Base-by-base conservation (phyloP, 2,329 filamentous ascomycete genomes). In the Ophiostoma ips region DNA sequence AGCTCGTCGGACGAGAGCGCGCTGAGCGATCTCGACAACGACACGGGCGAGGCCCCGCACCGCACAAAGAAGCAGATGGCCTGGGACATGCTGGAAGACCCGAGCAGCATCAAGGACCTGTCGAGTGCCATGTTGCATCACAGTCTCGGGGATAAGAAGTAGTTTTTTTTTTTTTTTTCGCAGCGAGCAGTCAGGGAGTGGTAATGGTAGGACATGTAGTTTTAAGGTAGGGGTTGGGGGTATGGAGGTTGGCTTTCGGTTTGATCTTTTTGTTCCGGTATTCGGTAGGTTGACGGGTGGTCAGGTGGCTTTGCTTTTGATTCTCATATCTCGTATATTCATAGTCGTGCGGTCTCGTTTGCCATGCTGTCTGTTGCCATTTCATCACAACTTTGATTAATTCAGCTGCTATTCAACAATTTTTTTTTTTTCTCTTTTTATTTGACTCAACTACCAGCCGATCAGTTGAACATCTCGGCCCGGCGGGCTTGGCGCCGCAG, bases 1-100 rank as follows among this genome's bases (percentile, higher is more conserved):
- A 76, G 73, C 60, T 77, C 73, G 3, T 69, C 67, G 31, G 68
- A 70, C 31, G 69, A 76, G 63, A 75, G 71, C 56, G 67, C 72
- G 38, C 62, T 79, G n/a, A 54, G 50, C 36, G 55, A 45, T 13
- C 31, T 46, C 7, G 50, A 18, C 36, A 50, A 30, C 5, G 13
- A 47, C 6, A 36, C 18, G 12, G 18, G 3, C 9, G 30, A 34
- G 4, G 28, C 51, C 4, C 5, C 19, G 41, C 36, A 48, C 43
- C 56, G 68, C 65, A 77, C 71, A 53, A 76, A 73, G 61, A 71
- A 66, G 55, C 73, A 79, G 61, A 66, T 65, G 43, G 72, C 69
- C 1, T 67, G 68, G 56, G 73, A 75, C 3, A 65, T 71, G 0
- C 44, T 78, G 2, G 72, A 75, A 59, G 68, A 77, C 48, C 74